Conservation (phyloP, 2,329 filamentous ascomycete genomes). For the Monosporascus ibericus region DNA sequence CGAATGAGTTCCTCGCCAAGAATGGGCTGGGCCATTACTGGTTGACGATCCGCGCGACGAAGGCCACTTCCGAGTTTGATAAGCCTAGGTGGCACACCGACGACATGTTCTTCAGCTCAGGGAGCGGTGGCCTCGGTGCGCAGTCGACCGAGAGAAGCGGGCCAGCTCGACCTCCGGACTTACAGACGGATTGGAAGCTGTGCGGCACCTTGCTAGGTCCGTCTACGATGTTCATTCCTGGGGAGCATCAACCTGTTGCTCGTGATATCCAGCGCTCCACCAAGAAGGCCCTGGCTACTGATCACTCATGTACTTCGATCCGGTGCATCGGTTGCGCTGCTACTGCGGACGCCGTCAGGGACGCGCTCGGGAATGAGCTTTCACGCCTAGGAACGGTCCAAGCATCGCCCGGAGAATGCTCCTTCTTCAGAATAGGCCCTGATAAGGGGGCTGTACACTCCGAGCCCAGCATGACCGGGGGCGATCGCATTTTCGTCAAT, state of each 20-base stretch:
- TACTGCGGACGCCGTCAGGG: constrained; percentile 33
- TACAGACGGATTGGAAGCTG: constrained; percentile 41
- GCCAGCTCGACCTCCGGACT: constrained; percentile 4
- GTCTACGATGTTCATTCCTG: constrained; percentile 37
- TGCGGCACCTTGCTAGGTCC: constrained; percentile 41
- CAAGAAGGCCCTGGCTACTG: constrained; percentile 18
- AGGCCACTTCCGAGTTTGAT: constrained; percentile 36
- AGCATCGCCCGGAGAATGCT: constrained; percentile 26
- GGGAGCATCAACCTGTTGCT: constrained; percentile 23
- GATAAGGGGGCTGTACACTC: constrained; percentile 37
- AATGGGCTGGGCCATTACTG: constrained; percentile 37
- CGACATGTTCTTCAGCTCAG: constrained; percentile 36
- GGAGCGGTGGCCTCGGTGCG: constrained; percentile 10
- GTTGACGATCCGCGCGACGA: constrained; percentile 41
- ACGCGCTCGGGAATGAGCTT: constrained; percentile 25
- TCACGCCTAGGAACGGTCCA: constrained; percentile 13
- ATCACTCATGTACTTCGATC: constrained; percentile 35
- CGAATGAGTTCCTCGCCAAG: constrained; percentile 29
- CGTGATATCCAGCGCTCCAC: constrained; percentile 25
- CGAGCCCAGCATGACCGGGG: constrained; percentile 28
- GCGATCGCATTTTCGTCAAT: constrained; percentile 30
- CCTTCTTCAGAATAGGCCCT: constrained; percentile 36
- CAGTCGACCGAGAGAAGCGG: constrained; percentile 1
- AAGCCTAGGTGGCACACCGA: constrained; percentile 43
- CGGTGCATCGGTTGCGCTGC: constrained; percentile 38